Conservation (phyloP, 2,329 filamentous ascomycete species). For the Macrophomina phaseolina region DNA sequence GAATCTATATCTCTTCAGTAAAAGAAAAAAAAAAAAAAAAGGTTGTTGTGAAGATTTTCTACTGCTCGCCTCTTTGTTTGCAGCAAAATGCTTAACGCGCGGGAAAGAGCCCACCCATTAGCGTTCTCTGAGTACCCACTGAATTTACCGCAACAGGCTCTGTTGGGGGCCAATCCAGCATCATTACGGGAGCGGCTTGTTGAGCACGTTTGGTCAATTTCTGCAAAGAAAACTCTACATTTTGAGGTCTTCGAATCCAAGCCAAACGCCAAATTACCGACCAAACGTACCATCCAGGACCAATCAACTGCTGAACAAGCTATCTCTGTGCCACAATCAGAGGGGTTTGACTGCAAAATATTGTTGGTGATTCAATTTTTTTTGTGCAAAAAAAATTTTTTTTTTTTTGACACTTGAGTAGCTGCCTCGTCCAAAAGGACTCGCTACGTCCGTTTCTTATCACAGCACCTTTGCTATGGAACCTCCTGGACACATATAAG, state of each 20-base stretch:
- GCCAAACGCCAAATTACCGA: background rate
- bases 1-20: background rate
- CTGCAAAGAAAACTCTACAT: background rate
- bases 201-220: background rate
- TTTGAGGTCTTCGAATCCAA: background rate
- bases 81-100: background rate
- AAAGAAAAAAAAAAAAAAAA: too few species aligned
- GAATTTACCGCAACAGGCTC: background rate
- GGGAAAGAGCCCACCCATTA: background rate
- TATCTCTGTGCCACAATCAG: background rate
- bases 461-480: constrained; percentile 17
- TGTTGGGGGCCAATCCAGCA: background rate
- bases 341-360: background rate
- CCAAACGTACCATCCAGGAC: background rate
- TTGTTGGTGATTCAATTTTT: background rate
- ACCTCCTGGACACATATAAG: background rate
- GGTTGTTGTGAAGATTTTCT: background rate
- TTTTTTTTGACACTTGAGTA: background rate
- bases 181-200: background rate
- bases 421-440: background rate
- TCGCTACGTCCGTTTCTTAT: constrained; percentile 12
- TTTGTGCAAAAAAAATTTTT: background rate
- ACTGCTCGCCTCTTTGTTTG: too few species aligned
- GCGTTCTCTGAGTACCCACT: background rate
- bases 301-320: constrained; percentile 1